Evolutionary conservation across 2,329 filamentous ascomycete genomes (phyloP), one percentile per base, ranked within the genome.

Genomic region (Fusarium gaditjirri): DNA sequence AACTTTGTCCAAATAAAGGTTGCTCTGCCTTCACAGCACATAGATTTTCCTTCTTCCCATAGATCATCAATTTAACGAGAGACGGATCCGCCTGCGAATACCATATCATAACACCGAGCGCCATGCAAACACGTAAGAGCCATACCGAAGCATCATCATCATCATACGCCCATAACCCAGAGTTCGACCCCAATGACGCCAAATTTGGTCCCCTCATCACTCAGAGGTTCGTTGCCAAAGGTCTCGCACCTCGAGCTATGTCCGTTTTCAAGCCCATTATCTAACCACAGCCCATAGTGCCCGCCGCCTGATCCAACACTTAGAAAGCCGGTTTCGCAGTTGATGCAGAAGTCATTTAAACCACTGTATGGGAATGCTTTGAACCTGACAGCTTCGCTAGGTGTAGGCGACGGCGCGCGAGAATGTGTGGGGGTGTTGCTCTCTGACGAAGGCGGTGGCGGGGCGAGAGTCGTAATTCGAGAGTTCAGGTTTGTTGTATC

Each of bases 311-410:
- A 95, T 16, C 96, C 96, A 25, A 98, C 87, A 77, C 93, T 96
- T 19, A 99, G 82, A 80, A 93, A 98, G 29, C 91, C 89, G 6
- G 90, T 86, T 82, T 98, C 94, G 82, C 95, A 98, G 77, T 97
- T 93, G 74, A 98, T 96, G 85, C 95, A 94, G 80, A 97, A 99
- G 81, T 98, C 96, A 80, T 99, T 98, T 43, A 97, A 89, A 9
- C 96, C 96, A 62, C 93, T 97, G 79, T 98, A 98, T 0, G 95
- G 95, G 77, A 98, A 99, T 0, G 95, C 95, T 83, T 97, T 98
- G 87, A 99, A 99, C 25, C 96, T 91, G 74, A 98, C 94, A 31
- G 90, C 88, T 69, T 95, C 93, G 8, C 90, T 89, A 8, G 90
- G 90, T 31, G 86, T 87, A 2, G 87, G 76, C 8, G 65, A 77